Conservation (phyloP, 805 yeast species). For the Candida xiaguanensis region DNA sequence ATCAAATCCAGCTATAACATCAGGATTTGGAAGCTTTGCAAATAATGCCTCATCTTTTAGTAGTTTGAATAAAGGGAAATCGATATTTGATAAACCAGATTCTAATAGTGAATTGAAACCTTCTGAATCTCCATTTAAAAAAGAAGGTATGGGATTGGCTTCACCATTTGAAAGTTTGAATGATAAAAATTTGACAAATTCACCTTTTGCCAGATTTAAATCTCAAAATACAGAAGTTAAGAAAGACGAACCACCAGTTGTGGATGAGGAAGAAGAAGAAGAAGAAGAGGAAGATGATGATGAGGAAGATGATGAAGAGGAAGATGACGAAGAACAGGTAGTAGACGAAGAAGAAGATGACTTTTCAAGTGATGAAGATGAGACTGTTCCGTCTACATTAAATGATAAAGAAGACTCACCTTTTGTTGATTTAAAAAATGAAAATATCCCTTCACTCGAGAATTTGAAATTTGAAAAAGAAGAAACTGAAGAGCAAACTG, state of each 20-base stretch:
- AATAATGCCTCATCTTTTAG: background rate
- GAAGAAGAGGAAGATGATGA: background rate
- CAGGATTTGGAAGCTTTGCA: constrained; percentile 7
- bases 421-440: background rate
- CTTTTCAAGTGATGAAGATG: background rate
- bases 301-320: background rate
- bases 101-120: constrained; percentile 2
- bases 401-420: background rate
- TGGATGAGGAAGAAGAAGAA: background rate
- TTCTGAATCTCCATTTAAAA: background rate
- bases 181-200: background rate
- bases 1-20: constrained; percentile 3
- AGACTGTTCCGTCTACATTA: background rate
- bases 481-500: background rate
- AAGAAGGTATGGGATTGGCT: background rate
- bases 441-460: background rate
- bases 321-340: background rate
- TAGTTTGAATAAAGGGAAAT: constrained; percentile 7
- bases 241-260: constrained; percentile 5
- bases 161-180: constrained; percentile 8
- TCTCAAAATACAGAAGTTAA: background rate
- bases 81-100: constrained; percentile 6
- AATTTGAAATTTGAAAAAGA: background rate
- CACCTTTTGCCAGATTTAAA: constrained; percentile 10
- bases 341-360: background rate